Percentiles rank a stretch among this genome's conserved stretches.
Evolutionary conservation across 768 basidiomycete species (phyloP).

Genomic region (Lepiota brunneoincarnata): DNA sequence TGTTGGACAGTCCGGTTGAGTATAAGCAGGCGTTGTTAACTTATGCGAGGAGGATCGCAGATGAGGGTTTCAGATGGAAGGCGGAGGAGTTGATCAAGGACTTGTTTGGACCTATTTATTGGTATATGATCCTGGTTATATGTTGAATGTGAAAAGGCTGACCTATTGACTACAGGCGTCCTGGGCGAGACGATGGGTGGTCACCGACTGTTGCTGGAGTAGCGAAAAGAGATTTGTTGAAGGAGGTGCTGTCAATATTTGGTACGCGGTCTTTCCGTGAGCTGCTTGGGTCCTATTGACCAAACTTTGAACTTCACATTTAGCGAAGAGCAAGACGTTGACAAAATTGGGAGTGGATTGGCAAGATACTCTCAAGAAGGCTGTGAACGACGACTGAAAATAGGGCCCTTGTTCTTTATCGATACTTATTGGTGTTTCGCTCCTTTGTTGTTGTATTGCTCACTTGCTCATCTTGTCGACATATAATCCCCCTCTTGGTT

Average conservation of each 20-base stretch:
- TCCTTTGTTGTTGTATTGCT: too few species aligned
- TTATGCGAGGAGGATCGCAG: constrained; percentile 84
- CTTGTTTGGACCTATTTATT: constrained; percentile 86
- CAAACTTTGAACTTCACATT: background rate
- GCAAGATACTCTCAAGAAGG: constrained; percentile 76
- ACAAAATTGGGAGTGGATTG: constrained; percentile 76
- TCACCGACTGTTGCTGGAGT: constrained; percentile 66
- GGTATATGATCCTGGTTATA: constrained; percentile 47
- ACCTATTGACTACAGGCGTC: constrained; percentile 48
- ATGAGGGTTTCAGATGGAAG: constrained; percentile 85
- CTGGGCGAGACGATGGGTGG: constrained; percentile 66
- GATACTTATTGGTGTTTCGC: background rate
- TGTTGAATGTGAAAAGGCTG: background rate
- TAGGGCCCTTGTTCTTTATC: background rate
- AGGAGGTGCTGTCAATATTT: constrained; percentile 76
- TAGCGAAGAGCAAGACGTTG: constrained; percentile 74
- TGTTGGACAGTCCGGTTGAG: constrained; percentile 81
- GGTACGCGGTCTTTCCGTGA: constrained; percentile 43
- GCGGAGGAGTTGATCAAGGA: constrained; percentile 92
- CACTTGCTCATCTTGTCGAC: too few species aligned
- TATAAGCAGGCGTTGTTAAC: constrained; percentile 72
- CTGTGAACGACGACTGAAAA: constrained; percentile 44
- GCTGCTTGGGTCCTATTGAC: background rate
- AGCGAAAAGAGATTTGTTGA: constrained; percentile 77
- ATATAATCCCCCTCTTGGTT: too few species aligned